Percentiles rank a stretch among this genome's conserved stretches.
Evolutionary conservation across 2,329 filamentous ascomycete species (phyloP).

Genomic region (Arthrinium phaeospermum): DNA sequence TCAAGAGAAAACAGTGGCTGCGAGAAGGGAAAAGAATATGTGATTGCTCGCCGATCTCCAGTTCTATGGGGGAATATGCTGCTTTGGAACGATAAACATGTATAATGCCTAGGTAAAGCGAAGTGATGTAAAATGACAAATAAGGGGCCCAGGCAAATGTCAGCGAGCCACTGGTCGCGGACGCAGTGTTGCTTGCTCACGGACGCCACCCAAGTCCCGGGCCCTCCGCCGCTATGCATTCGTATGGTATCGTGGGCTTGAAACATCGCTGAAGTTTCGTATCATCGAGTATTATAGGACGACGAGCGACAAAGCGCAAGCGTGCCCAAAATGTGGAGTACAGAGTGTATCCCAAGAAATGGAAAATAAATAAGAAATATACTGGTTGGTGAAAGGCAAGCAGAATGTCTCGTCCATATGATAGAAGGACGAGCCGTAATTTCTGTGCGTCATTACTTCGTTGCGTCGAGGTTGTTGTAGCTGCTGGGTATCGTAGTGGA

Average conservation of each 20-base stretch:
- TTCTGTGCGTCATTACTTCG: conserved; percentile 38
- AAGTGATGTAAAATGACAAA: conserved; percentile 7
- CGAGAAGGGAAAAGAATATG: neutral
- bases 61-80: conserved; percentile 26
- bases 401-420: conserved; percentile 7
- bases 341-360: neutral
- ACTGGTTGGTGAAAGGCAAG: neutral
- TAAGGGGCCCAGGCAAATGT: neutral
- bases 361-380: conserved; percentile 8
- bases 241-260: conserved; percentile 20
- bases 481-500: conserved; percentile 41
- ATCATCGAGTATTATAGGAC: conserved; percentile 16
- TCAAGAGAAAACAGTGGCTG: neutral
- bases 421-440: neutral
- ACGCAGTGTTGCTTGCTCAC: neutral
- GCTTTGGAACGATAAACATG: conserved; percentile 6
- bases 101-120: neutral
- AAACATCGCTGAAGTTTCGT: conserved; percentile 23
- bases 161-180: neutral
- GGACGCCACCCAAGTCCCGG: conserved; percentile 3
- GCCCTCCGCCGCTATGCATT: neutral
- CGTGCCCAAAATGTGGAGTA: neutral
- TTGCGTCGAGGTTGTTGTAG: conserved; percentile 33
- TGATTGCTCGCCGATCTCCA: conserved; percentile 16
- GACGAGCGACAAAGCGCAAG: neutral